Conservation (phyloP, 2,329 filamentous ascomycete genomes). For the Aspergillus intermedius region DNA sequence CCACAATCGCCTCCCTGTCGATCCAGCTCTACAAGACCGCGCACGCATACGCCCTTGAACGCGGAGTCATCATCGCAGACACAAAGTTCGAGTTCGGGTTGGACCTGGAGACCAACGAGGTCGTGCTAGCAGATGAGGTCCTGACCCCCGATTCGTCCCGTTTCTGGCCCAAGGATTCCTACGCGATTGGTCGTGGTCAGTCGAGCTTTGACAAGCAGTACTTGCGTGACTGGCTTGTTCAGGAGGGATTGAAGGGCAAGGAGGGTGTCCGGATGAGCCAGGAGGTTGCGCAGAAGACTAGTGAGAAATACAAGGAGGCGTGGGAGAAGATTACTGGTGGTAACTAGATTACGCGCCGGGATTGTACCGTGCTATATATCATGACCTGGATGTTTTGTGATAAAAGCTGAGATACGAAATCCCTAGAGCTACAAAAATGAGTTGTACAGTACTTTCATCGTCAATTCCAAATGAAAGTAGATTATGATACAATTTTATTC, state of each 20-base stretch:
- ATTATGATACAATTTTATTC: not conserved
- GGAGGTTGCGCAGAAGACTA: conserved; percentile 63
- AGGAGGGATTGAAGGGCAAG: conserved; percentile 67
- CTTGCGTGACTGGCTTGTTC: conserved; percentile 73
- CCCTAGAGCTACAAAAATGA: not conserved
- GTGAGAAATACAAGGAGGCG: conserved; percentile 67
- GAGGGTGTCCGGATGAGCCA: conserved; percentile 65
- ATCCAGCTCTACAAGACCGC: conserved; percentile 57
- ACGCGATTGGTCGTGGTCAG: conserved; percentile 67
- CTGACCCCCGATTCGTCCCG: conserved; percentile 76
- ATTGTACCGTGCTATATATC: conserved; percentile 5
- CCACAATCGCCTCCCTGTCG: conserved; percentile 58
- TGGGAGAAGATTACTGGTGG: conserved; percentile 62
- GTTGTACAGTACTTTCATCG: not conserved
- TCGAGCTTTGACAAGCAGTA: conserved; percentile 86
- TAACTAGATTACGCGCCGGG: conserved; percentile 25
- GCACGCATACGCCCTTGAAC: conserved; percentile 40
- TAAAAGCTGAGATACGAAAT: conserved; percentile 9
- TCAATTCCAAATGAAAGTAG: not conserved
- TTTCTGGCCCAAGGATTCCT: conserved; percentile 75
- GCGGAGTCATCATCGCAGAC: conserved; percentile 70
- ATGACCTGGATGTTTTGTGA: conserved; percentile 9
- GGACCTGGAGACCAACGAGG: conserved; percentile 56
- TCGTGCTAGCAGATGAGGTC: conserved; percentile 77
- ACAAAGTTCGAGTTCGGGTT: conserved; percentile 73